These are phyloP conservation scores for Fomes fomentarius DNA, from an alignment of 1,284 basidiomycete species.

Conservation along the genomic window DNA sequence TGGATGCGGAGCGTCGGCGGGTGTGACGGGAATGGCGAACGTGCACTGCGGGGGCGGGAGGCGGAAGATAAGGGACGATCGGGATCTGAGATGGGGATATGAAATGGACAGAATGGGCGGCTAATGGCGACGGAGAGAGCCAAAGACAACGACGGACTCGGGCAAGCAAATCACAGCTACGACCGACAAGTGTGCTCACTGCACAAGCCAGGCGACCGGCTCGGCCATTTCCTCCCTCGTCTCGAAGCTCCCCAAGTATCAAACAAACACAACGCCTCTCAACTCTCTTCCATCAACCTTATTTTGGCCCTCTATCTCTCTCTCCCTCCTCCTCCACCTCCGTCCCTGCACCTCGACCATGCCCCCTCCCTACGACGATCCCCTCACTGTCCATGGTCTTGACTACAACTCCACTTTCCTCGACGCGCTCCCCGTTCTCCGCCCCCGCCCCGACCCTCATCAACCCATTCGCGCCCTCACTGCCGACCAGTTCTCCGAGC, in stretches of 20 bases:
- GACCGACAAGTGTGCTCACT: not conserved
- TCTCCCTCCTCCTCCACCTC: constrained; percentile 1
- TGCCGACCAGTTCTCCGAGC: constrained; percentile 55
- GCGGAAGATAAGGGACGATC: constrained; percentile 26
- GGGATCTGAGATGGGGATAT: constrained; percentile 23
- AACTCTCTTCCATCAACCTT: constrained; percentile 15
- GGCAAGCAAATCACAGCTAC: not conserved
- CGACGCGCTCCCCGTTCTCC: constrained; percentile 41
- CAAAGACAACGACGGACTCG: constrained; percentile 15
- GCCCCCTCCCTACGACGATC: constrained; percentile 10
- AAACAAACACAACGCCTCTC: constrained; percentile 10
- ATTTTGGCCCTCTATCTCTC: constrained; percentile 12
- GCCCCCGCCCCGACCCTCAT: constrained; percentile 41
- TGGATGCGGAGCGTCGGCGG: constrained; percentile 1
- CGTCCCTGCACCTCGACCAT: constrained; percentile 9
- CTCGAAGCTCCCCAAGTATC: constrained; percentile 2
- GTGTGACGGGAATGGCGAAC: constrained; percentile 9
- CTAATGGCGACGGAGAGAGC: constrained; percentile 12
- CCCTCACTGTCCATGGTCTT: constrained; percentile 42
- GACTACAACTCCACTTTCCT: constrained; percentile 44
- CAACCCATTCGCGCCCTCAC: constrained; percentile 54
- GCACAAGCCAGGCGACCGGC: constrained; percentile 13
- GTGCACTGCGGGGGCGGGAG: constrained; percentile 18
- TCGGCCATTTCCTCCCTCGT: constrained; percentile 20
- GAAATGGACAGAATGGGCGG: constrained; percentile 21